These are phyloP conservation scores for Ampelocalamus luodianensis DNA, from an alignment of 176 grass and related monocot species.

Conservation along the genomic window DNA sequence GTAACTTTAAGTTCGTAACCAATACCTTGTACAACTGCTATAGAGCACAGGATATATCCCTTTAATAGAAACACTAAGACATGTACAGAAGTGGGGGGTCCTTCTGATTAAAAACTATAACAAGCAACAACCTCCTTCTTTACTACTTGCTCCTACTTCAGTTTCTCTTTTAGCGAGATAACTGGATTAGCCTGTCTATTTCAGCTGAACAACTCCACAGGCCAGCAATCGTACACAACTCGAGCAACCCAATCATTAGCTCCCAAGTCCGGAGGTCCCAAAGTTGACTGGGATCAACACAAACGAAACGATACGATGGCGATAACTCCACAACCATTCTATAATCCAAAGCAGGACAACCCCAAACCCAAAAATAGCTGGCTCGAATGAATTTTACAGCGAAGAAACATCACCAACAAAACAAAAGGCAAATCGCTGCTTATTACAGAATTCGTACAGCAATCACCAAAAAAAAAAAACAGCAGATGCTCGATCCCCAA, in stretches of 20 bases:
- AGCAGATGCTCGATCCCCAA: background rate
- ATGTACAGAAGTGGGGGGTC: background rate
- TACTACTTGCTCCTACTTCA: background rate
- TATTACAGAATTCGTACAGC: background rate
- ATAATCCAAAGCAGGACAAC: background rate
- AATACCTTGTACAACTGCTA: background rate
- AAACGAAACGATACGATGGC: slow-evolving; percentile 1
- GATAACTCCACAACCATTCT: background rate
- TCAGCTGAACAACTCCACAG: background rate
- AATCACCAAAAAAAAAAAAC: background rate
- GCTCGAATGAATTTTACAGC: background rate
- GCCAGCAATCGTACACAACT: background rate
- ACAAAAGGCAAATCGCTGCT: background rate
- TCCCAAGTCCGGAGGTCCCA: background rate
- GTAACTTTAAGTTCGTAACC: background rate
- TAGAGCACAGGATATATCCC: background rate
- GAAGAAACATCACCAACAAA: background rate
- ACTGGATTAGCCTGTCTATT: background rate
- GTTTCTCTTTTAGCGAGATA: background rate
- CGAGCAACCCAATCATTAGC: background rate
- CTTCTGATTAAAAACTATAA: background rate
- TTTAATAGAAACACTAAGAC: background rate
- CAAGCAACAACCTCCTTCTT: background rate
- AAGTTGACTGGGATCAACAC: background rate
- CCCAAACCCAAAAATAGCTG: background rate